Evolutionary conservation across 306 rosid genomes (phyloP).

Genomic region (Dalbergia cultrata): DNA sequence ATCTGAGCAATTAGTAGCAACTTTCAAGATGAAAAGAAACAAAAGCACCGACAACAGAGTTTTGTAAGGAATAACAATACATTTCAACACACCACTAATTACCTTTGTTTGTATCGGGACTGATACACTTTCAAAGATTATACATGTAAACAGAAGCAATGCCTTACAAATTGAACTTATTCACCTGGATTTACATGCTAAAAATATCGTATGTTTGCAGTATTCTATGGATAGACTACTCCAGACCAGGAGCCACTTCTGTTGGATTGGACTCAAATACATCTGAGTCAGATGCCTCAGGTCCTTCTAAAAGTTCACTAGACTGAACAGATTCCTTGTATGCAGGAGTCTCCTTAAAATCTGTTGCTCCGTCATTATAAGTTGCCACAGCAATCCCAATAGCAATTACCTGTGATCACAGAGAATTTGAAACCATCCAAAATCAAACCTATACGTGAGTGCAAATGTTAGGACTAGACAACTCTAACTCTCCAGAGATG

Average conservation of each 20-base stretch:
- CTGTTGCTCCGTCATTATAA: conserved; percentile 78
- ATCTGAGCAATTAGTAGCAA: conserved; percentile 5
- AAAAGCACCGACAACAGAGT: neutral
- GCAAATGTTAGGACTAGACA: neutral
- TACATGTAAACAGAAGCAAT: conserved; percentile 42
- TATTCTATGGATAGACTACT: conserved; percentile 51
- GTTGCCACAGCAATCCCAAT: conserved; percentile 74
- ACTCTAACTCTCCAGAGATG: neutral
- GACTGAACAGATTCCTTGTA: conserved; percentile 83
- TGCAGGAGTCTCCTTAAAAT: conserved; percentile 77
- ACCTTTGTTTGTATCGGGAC: conserved; percentile 5
- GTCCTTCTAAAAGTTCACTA: conserved; percentile 77
- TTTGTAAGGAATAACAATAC: conserved; percentile 11
- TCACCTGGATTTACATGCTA: conserved; percentile 44
- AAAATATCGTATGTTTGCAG: conserved; percentile 40
- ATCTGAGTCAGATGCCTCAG: conserved; percentile 74
- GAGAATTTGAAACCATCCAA: neutral
- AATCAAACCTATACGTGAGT: neutral
- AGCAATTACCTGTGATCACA: conserved; percentile 61
- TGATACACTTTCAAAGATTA: conserved; percentile 5
- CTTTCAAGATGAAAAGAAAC: conserved; percentile 20
- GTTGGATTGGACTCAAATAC: conserved; percentile 96
- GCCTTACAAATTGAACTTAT: conserved; percentile 50
- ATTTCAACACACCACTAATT: conserved; percentile 27
- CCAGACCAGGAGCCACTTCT: conserved; percentile 97